Percentiles rank a stretch among this genome's conserved stretches.
Conservation (phyloP, 179 eudicot genomes). For the Vitellaria paradoxa region DNA sequence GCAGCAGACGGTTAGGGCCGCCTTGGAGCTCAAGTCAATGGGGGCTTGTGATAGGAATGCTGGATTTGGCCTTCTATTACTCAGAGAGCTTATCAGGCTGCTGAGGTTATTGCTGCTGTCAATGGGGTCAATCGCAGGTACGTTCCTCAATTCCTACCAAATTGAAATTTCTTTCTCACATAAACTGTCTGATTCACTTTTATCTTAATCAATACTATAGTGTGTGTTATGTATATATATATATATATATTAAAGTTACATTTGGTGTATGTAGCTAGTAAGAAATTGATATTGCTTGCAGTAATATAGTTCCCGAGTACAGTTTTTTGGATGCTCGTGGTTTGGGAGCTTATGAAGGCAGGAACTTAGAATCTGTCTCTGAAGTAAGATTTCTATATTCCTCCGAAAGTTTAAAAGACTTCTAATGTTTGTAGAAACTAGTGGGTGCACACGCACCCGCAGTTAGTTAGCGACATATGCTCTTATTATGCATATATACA, state of each 20-base stretch:
- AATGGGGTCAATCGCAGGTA: constrained; percentile 74
- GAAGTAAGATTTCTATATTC: constrained; percentile 39
- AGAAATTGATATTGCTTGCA: constrained; percentile 17
- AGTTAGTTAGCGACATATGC: too few relatives aligned
- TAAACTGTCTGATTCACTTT: background rate
- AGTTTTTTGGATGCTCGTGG: constrained; percentile 99
- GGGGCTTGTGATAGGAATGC: constrained; percentile 82
- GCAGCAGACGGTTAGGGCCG: constrained; percentile 70
- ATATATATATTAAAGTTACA: too few relatives aligned
- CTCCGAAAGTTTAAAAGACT: background rate
- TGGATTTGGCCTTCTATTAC: constrained; percentile 99
- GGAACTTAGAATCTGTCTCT: constrained; percentile 60
- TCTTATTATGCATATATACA: too few relatives aligned
- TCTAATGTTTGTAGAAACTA: background rate
- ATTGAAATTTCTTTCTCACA: background rate
- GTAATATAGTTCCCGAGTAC: constrained; percentile 91
- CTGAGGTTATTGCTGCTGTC: constrained; percentile 84
- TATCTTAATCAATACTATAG: background rate
- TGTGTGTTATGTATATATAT: too few relatives aligned
- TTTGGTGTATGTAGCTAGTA: background rate
- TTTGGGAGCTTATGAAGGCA: constrained; percentile 93
- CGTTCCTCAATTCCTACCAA: background rate
- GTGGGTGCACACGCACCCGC: too few relatives aligned
- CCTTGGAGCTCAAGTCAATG: constrained; percentile 57
- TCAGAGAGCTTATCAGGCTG: constrained; percentile 95